Evolutionary conservation across 225 moss, liverwort and hornwort species (phyloP).

Genomic region (Neckera pumila): DNA sequence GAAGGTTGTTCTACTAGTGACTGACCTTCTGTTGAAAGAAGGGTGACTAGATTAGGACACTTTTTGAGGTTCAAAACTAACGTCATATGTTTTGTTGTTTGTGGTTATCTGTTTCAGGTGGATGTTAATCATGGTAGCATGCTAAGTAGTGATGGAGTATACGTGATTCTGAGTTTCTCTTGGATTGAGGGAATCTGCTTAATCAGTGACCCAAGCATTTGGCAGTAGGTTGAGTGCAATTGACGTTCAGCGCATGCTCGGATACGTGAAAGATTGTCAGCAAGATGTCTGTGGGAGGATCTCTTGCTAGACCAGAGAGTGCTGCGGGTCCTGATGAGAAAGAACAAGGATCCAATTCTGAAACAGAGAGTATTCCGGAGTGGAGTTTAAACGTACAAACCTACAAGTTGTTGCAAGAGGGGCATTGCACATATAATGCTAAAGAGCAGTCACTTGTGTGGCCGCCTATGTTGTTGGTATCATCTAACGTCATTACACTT

Average conservation of each 20-base stretch:
- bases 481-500: rapidly evolving
- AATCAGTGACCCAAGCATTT: no score
- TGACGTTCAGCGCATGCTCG: no score
- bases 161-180: no score
- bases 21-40: neutral
- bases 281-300: neutral
- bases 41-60: neutral
- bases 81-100: neutral
- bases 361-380: neutral
- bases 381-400: neutral
- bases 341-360: neutral
- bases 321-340: neutral
- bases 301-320: neutral
- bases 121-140: no score
- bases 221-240: neutral
- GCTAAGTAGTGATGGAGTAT: neutral
- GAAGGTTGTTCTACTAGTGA: neutral
- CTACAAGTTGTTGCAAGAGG: neutral
- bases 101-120: neutral
- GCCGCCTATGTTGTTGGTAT: neutral
- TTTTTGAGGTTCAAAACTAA: neutral
- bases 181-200: no score
- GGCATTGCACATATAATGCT: neutral
- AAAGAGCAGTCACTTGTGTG: neutral
- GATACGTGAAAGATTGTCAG: neutral